Base-by-base conservation (phyloP, 805 yeast species). In the Saccharomycopsis amapae region DNA sequence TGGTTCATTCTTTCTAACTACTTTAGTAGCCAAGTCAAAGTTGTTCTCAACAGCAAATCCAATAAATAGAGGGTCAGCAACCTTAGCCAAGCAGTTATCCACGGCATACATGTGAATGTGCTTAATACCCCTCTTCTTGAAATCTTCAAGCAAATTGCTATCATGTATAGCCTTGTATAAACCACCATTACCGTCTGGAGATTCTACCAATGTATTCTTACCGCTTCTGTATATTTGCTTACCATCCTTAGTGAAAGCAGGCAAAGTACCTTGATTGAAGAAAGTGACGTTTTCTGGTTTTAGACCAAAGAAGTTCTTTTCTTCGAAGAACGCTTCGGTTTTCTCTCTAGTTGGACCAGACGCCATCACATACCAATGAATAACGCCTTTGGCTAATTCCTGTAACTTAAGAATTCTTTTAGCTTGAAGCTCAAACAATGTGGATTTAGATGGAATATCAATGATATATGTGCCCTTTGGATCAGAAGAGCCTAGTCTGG, bases 111-210 rank as follows among this genome's bases (percentile, higher is more conserved):
- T 86, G 65, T 93, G 97, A 51, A 93, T 73, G 61, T 93, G 97
- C 62, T 85, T 78, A 53, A 90, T 77, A 4, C 87, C 88, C 46
- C 78, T 79, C 5, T 55, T 49, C 24, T 65, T 58, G 60, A 93
- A 76, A 61, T 90, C 96, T 5, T 75, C 73, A 26, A 93, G 58
- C 17, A 89, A 67, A 2, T 76, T 74, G 53, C 81, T 75, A 36
- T 73, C 73, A 55, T 67, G 65, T 33, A 93, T 71, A 1, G 96
- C 97, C 58, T 78, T 81, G 67, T 93, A 93, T 42, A 93, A 69
- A 1, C 99, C 99, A 48, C 99, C 99, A 62, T 93, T 93, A 1
- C 99, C 99, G 63, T 93, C 97, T 1, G 99, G 99, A 5, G 96
- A 85, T 57, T 84, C 83, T 23, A 88, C 81, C 32, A 86, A 71